These are phyloP conservation scores for Steccherinum ochraceum DNA, from an alignment of 768 basidiomycete species.

Conservation along the genomic window DNA sequence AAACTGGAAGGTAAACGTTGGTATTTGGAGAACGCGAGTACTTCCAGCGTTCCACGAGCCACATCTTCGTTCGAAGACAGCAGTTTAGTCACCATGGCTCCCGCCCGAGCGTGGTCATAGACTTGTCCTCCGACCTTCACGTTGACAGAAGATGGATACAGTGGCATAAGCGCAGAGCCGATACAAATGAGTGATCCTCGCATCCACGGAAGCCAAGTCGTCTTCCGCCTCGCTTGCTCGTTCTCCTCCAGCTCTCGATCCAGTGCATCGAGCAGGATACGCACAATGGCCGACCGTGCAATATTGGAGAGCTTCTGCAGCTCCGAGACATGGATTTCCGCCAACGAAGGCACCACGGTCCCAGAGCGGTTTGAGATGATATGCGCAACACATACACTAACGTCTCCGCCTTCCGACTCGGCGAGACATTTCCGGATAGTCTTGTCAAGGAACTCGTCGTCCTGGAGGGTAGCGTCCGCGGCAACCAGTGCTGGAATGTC, in stretches of 20 bases:
- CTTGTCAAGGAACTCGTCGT: background rate
- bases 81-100: background rate
- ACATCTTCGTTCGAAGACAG: background rate
- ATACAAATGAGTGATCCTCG: background rate
- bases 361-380: conserved; percentile 1
- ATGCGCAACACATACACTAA: background rate
- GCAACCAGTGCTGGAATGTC: conserved; percentile 3
- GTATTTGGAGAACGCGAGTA: background rate
- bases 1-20: background rate
- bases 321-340: background rate
- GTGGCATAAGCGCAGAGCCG: background rate
- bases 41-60: background rate
- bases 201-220: background rate
- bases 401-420: background rate
- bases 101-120: background rate
- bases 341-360: background rate
- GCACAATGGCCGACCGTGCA: background rate
- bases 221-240: background rate
- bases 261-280: background rate
- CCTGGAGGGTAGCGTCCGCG: conserved; percentile 1
- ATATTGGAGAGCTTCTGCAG: background rate
- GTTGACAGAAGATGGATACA: background rate
- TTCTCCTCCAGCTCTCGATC: background rate
- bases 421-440: background rate
- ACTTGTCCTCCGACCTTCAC: background rate